Conservation (phyloP, 2,329 filamentous ascomycete species). For the Calonectria pteridis region DNA sequence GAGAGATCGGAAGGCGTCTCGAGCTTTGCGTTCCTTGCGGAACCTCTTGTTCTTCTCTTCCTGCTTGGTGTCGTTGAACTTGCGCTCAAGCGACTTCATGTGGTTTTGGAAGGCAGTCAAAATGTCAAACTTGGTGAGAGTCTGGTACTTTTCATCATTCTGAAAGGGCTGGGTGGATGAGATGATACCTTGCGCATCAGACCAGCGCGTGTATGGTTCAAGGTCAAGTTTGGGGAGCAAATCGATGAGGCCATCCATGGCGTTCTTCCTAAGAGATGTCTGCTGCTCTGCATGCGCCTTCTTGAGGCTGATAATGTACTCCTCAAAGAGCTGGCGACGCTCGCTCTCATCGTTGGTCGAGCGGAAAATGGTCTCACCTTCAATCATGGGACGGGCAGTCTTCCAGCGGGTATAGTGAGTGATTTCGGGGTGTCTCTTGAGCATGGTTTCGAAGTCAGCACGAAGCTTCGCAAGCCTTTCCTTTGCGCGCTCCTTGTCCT, state of each 20-base stretch:
- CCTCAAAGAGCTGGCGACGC: slow-evolving; percentile 90
- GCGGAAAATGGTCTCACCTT: slow-evolving; percentile 95
- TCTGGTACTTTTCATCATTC: slow-evolving; percentile 85
- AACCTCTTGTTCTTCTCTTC: slow-evolving; percentile 85
- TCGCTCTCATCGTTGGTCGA: slow-evolving; percentile 90
- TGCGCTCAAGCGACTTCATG: slow-evolving; percentile 90
- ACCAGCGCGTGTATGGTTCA: slow-evolving; percentile 95
- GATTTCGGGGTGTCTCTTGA: slow-evolving; percentile 96
- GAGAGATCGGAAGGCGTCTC: slow-evolving; percentile 83
- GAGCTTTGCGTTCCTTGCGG: slow-evolving; percentile 85
- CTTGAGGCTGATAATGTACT: slow-evolving; percentile 89
- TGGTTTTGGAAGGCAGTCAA: slow-evolving; percentile 94
- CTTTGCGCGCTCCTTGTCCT: slow-evolving; percentile 95
- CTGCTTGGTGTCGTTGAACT: slow-evolving; percentile 91
- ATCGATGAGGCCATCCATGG: slow-evolving; percentile 84
- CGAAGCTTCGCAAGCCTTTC: slow-evolving; percentile 93
- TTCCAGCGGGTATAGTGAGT: slow-evolving; percentile 98
- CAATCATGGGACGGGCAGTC: slow-evolving; percentile 92
- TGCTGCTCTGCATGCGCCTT: slow-evolving; percentile 84
- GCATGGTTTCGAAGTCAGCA: slow-evolving; percentile 94
- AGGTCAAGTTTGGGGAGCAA: slow-evolving; percentile 85
- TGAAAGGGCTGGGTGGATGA: slow-evolving; percentile 82
- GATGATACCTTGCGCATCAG: slow-evolving; percentile 87
- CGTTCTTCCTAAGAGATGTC: slow-evolving; percentile 77
- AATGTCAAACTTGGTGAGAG: slow-evolving; percentile 89